A percentile compares a stretch with the other conserved stretches of the same genome.
These are phyloP conservation scores for Fusarium sp. DNA, from an alignment of 2,329 filamentous ascomycete species.

Conservation along the genomic window DNA sequence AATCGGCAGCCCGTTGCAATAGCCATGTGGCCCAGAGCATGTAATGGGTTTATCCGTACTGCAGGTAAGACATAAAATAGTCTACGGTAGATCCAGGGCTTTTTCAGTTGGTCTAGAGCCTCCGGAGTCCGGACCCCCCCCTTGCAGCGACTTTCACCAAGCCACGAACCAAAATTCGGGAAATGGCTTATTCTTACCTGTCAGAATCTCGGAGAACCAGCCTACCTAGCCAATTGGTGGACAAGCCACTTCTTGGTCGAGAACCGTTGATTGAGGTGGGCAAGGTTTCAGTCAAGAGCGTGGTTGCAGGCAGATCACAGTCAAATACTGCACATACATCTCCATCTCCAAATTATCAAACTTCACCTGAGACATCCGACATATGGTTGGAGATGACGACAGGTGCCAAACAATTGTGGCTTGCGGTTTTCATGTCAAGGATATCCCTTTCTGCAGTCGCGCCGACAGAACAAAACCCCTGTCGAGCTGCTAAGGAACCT, in stretches of 20 bases:
- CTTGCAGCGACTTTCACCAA: slow-evolving; percentile 30
- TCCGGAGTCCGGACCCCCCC: neutral
- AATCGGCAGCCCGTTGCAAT: neutral
- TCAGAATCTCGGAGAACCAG: slow-evolving; percentile 6
- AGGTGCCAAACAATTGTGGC: slow-evolving; percentile 14
- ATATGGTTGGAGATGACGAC: slow-evolving; percentile 27
- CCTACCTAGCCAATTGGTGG: slow-evolving; percentile 15
- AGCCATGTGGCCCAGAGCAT: neutral
- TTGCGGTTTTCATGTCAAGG: slow-evolving; percentile 4
- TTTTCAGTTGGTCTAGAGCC: neutral
- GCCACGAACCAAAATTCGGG: slow-evolving; percentile 28
- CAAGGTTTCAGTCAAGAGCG: slow-evolving; percentile 36
- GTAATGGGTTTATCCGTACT: neutral
- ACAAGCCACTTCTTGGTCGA: slow-evolving; percentile 18
- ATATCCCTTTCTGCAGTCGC: slow-evolving; percentile 7
- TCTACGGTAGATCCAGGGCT: slow-evolving; percentile 16
- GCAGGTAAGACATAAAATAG: neutral
- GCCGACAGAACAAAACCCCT: slow-evolving; percentile 10
- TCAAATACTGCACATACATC: slow-evolving; percentile 3
- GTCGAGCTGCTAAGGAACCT: neutral
- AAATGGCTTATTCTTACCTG: slow-evolving; percentile 14
- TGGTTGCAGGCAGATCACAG: slow-evolving; percentile 30
- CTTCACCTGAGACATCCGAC: slow-evolving; percentile 38
- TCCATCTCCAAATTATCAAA: slow-evolving; percentile 11
- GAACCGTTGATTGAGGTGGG: slow-evolving; percentile 33